Base-by-base conservation (phyloP, 306 rosid species). In the Hylodesmum podocarpum region DNA sequence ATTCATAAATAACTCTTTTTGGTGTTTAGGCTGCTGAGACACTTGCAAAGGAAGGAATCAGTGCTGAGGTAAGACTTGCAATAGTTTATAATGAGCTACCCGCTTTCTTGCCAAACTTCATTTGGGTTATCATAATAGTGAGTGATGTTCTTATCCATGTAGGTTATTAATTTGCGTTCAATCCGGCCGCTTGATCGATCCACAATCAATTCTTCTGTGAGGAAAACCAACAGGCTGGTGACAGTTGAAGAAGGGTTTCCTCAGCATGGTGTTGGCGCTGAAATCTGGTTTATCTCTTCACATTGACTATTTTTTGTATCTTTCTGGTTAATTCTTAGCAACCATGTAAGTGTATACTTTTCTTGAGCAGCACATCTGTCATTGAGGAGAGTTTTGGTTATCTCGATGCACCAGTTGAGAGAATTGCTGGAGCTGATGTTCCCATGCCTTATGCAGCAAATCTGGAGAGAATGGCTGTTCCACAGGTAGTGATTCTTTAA, bases 381-480 rank as follows among this genome's bases (percentile, higher is more conserved):
- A 80, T 95, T 4, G 99, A 95, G 90, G 97, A 92, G 25, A 95
- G 97, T 83, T 95, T 96, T 80, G 94, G 94, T 59, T 92, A 89
- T 88, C 99, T 96, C 57, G 99, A 96, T 75, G 98, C 99, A 12
- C 99, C 99, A 0, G 94, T 92, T 34, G 98, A 96, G 91, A 92
- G 99, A 77, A 81, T 96, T 83, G 73, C 89, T 3, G 99, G 99
- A 72, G 98, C 99, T 75, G 99, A 96, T 80, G 91, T 96, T 80
- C 99, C 99, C n/a, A 96, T 92, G 98, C 99, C 99, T 37, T 96
- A 96, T 71, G 99, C 99, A 13, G 90, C 98, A 73, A 96, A 96
- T 85, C 87, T 96, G 65, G 99, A 96, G 88, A 88, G 99, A 65
- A 9, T 96, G 90, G 99, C 99, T 82, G 90, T 96, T 37, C 99